A percentile compares a stretch with the other conserved stretches of the same genome.
These are phyloP conservation scores for Phytophthora sansomeana DNA, from an alignment of 352 stramenopile genomes.

Conservation along the genomic window DNA sequence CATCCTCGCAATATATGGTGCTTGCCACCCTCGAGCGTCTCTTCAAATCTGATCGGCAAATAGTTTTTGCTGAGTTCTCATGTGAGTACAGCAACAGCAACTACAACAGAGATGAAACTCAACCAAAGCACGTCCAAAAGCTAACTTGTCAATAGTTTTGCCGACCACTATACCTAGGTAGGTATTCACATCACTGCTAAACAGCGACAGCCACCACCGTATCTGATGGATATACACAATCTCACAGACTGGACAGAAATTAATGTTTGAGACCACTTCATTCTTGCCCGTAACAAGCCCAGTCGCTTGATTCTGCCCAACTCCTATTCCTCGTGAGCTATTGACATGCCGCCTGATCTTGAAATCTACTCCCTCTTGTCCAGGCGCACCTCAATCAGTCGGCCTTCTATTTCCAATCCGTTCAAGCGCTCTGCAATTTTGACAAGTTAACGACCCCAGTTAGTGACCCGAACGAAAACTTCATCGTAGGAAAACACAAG, in stretches of 20 bases:
- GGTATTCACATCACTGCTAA: no score
- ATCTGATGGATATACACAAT: background rate
- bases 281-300: constrained; percentile 22
- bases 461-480: constrained; percentile 3
- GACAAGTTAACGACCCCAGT: constrained; percentile 1
- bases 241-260: background rate
- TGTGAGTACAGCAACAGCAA: no score
- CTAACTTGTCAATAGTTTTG: no score
- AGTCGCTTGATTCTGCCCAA: constrained; percentile 24
- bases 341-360: constrained; percentile 1
- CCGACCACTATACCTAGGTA: no score
- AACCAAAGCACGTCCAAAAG: no score
- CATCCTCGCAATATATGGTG: background rate
- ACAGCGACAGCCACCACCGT: no score
- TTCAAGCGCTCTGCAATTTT: constrained; percentile 62
- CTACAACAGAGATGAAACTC: no score
- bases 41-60: constrained; percentile 9
- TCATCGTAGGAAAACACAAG: background rate
- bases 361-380: constrained; percentile 57
- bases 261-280: constrained; percentile 24
- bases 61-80: no score
- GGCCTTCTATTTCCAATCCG: constrained; percentile 69
- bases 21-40: background rate
- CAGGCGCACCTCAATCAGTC: constrained; percentile 71
- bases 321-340: constrained; percentile 25